Evolutionary conservation across 768 basidiomycete genomes (phyloP), one percentile per base, ranked within the genome.

Genomic region (Tylopilus cervinicoccineus): DNA sequence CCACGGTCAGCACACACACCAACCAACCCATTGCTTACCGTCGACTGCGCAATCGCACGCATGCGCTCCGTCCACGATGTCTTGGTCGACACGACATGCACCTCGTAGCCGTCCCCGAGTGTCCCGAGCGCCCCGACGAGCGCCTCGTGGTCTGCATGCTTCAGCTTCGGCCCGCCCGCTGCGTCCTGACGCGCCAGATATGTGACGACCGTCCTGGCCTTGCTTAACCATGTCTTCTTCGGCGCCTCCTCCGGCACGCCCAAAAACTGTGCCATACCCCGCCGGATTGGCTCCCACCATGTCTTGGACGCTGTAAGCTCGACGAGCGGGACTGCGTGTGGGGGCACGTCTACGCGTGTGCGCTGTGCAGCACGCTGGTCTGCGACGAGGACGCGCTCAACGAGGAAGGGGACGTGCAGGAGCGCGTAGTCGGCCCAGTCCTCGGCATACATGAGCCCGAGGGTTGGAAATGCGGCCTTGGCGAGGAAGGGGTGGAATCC

Each of bases 341-440:
- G 36, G 19, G 68, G 64, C 0, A 60, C 29, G 40, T 60, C 60
- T 0, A 28, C 20, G 32, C 53, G 43, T 3, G 61, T 66, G 47
- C 72, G 67, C 41, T 64, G 68, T 0, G 88, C 84, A 0, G 85
- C 86, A n/a, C 78, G 75, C 38, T 83, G 72, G 59, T 94, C 91
- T 0, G 82, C 84, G 28, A 96, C 69, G 27, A 95, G 80, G 12
- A 88, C 71, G 11, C 89, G 82, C 55, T 88, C 84, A 45, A 90
- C 69, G 16, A 93, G 57, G 62, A 83, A 91, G 0, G 92, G 87
- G 16, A 81, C 74, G 17, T 75, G 72, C 58, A 89, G 78, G 48
- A 76, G 73, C 31, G 76, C 74, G 56, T 84, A 83, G 66, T 94
- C 92, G 39, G 77, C 72, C 80, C 89, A 92, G 58, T 93, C 91